Base-by-base conservation (phyloP, 1,284 basidiomycete species). In the Rhodotorula sp. region DNA sequence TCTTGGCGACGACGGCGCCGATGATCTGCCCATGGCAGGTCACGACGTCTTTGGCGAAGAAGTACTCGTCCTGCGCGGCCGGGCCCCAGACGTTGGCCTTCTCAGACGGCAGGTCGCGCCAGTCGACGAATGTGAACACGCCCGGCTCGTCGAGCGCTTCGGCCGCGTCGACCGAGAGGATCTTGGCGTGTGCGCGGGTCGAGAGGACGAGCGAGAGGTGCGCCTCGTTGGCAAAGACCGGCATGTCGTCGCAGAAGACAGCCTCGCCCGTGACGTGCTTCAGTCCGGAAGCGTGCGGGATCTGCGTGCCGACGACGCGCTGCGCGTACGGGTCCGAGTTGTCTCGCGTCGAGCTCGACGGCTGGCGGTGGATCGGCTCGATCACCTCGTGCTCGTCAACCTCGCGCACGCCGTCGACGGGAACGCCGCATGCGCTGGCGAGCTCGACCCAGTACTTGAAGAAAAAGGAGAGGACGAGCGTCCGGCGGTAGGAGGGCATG, bases 201-300 rank as follows among this genome's bases (percentile, higher is more conserved):
- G 79, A 79, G 45, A 81, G 75, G 25, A 82, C 80, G 50, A 82
- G 78, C 0, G 75, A 79, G 34, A 78, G 80, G 64, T 80, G 77
- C 45, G 79, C 75, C 74, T 82, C 81, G 68, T 80, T 77, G 56
- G 72, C 73, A 34, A 74, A 75, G 1, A 74, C 72, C 5, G 80
- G 80, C 68, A 81, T 77, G 67, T 82, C 81, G 67, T 82, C 81
- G 49, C 80, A 73, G 70, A 81, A 82, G 17, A 79, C 69, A 0
- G 81, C 81, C 56, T 81, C 80, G 34, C 81, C 81, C 7, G 81
- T 81, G 10, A 77, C 76, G 66, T 82, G 81, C 75, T 82, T 81
- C 63, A 82, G 74, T 0, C 79, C 80, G 7, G 80, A 80, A 9
- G 78, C 71, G 66, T 82, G 81, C 21, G 80, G 80, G 2, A 79